Base-by-base conservation (phyloP, 768 basidiomycete species). In the Tricholoma sp. region DNA sequence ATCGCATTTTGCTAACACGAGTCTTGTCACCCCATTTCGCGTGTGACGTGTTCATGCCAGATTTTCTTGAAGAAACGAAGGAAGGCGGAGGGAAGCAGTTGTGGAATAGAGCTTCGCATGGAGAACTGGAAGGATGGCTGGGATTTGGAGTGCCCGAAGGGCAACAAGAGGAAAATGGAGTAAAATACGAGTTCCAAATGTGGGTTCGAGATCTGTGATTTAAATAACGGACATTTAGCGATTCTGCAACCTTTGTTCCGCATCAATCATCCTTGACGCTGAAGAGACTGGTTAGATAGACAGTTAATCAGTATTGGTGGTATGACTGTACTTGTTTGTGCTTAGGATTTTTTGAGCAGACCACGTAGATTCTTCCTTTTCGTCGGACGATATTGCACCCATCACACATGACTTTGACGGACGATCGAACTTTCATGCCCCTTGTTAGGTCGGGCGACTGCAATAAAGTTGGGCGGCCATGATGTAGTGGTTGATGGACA, bases 361-460 rank as follows among this genome's bases (percentile, higher is more conserved):
- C 83, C 45, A 98, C 85, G 73, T 95, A 97, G 34, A 98, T 83
- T 64, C 88, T 84, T 46, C 94, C 94, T 71, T 97, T 94, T 65
- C 95, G 77, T 72, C 80, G 82, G 34, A 98, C 96, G 50, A 96
- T 76, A 62, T 78, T 85, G 74, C 96, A 99, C 11, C 94, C 92
- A 59, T 94, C 93, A 72, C 96, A 99, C 84, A 96, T 90, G 54
- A 84, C 74, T 76, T 95, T 97, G 64, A 98, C 91, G 3, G 92
- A 92, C 21, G 91, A 89, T 61, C 96, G 85, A 58, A 98, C 94
- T 78, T 99, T 99, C 91, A 97, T 95, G 49, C 94, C 93, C 63
- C 89, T 75, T n/a, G 79, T 70, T 19, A 83, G 67, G 6, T 69
- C 60, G 9, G 78, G 77, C 41, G 68, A 58, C 56, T 63, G 61